A percentile compares a stretch with the other conserved stretches of the same genome.
Conservation (phyloP, 1,284 basidiomycete genomes). For the Rhodotorula mucilaginosa region DNA sequence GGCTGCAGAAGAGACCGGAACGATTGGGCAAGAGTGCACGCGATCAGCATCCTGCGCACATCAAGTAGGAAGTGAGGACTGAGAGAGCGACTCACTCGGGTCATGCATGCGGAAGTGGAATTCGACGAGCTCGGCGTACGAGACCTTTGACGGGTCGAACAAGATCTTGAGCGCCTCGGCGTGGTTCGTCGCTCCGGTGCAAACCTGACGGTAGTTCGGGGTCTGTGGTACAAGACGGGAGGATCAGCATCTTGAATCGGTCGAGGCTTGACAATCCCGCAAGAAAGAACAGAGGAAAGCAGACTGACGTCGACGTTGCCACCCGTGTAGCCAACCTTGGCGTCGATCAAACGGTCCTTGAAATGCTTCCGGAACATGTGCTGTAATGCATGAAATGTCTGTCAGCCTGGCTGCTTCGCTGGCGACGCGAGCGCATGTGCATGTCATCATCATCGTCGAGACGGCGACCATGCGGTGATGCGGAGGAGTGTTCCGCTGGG, state of each 20-base stretch:
- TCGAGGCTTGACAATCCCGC: too few relatives aligned
- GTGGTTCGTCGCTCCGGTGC: constrained; percentile 76
- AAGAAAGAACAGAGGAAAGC: not conserved
- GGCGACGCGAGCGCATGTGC: not conserved
- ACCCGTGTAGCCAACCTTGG: constrained; percentile 44
- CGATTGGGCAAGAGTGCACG: not conserved
- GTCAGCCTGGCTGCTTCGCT: not conserved
- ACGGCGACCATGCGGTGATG: too few relatives aligned
- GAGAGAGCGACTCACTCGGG: constrained; percentile 55
- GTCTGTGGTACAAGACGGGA: not conserved
- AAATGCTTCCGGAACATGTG: constrained; percentile 41
- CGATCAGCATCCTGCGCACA: too few relatives aligned
- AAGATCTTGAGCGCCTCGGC: constrained; percentile 84
- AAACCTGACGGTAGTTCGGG: constrained; percentile 69
- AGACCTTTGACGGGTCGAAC: constrained; percentile 58
- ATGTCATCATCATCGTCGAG: not conserved
- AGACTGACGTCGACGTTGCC: constrained; percentile 29
- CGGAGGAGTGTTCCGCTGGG: too few relatives aligned
- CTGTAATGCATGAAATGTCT: constrained; percentile 7
- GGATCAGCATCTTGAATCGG: not conserved
- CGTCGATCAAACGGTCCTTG: constrained; percentile 30
- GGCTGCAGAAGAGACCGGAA: constrained; percentile 1
- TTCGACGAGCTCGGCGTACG: constrained; percentile 55
- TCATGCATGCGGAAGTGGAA: constrained; percentile 80
- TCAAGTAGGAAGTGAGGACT: not conserved